These are phyloP conservation scores for Falciphora oryzae DNA, from an alignment of 2,329 filamentous ascomycete species.

Conservation along the genomic window DNA sequence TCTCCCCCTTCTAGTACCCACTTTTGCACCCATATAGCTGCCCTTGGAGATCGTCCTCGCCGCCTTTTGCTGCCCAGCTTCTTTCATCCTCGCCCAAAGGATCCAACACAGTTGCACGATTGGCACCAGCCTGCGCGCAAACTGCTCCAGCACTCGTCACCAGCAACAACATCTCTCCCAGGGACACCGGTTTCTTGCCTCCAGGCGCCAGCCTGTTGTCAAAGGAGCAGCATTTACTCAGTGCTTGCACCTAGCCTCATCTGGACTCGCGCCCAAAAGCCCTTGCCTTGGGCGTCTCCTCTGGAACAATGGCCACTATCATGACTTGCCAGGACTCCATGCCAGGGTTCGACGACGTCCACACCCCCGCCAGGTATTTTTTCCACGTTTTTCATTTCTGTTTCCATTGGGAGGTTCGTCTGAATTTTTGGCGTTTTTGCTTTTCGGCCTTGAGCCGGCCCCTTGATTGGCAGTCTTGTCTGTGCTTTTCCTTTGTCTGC, in stretches of 20 bases:
- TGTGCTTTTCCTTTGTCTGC: conserved; percentile 13
- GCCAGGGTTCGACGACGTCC: conserved; percentile 54
- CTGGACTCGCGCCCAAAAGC: background rate
- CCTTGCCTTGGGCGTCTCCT: background rate
- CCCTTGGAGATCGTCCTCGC: background rate
- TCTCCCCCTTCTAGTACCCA: background rate
- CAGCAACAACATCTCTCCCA: conserved; percentile 2
- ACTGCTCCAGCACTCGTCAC: background rate
- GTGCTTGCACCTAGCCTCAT: background rate
- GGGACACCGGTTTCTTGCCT: conserved; percentile 1
- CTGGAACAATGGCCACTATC: conserved; percentile 22
- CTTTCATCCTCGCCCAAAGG: background rate
- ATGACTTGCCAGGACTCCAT: conserved; percentile 31
- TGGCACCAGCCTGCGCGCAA: background rate
- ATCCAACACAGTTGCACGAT: background rate
- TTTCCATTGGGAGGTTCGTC: conserved; percentile 37
- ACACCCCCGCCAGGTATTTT: conserved; percentile 57
- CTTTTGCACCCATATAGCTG: background rate
- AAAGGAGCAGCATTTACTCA: conserved; percentile 2
- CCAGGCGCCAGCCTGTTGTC: conserved; percentile 2
- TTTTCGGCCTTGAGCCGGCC: conserved; percentile 21
- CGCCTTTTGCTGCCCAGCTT: conserved; percentile 1
- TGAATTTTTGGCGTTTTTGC: conserved; percentile 23
- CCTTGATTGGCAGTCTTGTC: conserved; percentile 25
- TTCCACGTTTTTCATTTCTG: conserved; percentile 43